Percentiles rank a stretch among this genome's conserved stretches.
These are phyloP conservation scores for Epichloe scottii DNA, from an alignment of 2,329 filamentous ascomycete genomes.

Conservation along the genomic window DNA sequence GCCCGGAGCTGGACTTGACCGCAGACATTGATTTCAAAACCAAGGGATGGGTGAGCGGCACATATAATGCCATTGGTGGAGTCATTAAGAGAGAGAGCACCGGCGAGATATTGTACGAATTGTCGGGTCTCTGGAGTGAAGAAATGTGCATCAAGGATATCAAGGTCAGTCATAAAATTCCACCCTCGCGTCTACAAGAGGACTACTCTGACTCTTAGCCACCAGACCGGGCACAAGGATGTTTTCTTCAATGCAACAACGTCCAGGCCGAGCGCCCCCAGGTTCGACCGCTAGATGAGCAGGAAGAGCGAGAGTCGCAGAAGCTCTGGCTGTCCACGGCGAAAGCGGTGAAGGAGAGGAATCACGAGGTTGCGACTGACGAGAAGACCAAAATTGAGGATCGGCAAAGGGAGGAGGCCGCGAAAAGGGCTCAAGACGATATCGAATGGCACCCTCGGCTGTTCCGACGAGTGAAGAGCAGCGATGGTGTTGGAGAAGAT, in stretches of 20 bases:
- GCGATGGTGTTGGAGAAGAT: conserved; percentile 75
- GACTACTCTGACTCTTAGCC: background rate
- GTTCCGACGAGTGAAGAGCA: conserved; percentile 64
- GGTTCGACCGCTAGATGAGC: conserved; percentile 69
- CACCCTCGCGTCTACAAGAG: background rate
- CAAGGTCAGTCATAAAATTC: conserved; percentile 37
- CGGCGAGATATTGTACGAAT: conserved; percentile 77
- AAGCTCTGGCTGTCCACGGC: conserved; percentile 74
- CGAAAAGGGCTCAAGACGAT: conserved; percentile 62
- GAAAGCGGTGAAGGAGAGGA: conserved; percentile 67
- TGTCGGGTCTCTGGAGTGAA: conserved; percentile 85
- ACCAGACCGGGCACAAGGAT: conserved; percentile 78
- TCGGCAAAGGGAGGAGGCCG: conserved; percentile 77
- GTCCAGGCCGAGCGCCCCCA: conserved; percentile 60
- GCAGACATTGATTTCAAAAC: conserved; percentile 98
- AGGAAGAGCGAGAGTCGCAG: conserved; percentile 83
- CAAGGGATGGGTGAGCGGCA: conserved; percentile 92
- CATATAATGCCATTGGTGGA: conserved; percentile 91
- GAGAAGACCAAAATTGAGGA: conserved; percentile 97
- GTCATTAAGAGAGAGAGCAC: conserved; percentile 79
- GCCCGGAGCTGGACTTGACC: conserved; percentile 72
- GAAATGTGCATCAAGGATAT: conserved; percentile 89
- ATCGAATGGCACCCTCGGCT: conserved; percentile 80
- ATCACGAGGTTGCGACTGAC: conserved; percentile 81
- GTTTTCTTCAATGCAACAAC: conserved; percentile 78